These are phyloP conservation scores for Diddensiella transvaalensis DNA, from an alignment of 805 yeast species.

Conservation along the genomic window DNA sequence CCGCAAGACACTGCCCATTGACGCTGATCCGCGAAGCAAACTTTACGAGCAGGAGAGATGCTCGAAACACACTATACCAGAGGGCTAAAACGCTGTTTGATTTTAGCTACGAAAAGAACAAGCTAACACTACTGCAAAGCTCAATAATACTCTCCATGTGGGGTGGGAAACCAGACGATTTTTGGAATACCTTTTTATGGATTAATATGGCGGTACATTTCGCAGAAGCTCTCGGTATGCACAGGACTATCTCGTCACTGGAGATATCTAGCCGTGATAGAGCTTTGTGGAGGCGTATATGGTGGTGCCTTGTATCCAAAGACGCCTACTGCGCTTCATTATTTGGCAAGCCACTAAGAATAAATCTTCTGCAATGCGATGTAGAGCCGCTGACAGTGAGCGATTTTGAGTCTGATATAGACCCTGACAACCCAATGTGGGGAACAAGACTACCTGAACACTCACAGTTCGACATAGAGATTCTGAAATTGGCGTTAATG, in stretches of 20 bases:
- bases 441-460: conserved; percentile 2
- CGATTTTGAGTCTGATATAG: conserved; percentile 13
- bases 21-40: conserved; percentile 9
- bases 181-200: conserved; percentile 15
- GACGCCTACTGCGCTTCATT: conserved; percentile 14
- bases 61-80: conserved; percentile 10
- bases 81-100: conserved; percentile 13
- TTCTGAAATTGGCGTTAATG: conserved; percentile 2
- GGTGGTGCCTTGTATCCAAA: conserved; percentile 18
- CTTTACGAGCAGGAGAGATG: conserved; percentile 7
- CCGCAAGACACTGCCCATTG: conserved; percentile 12
- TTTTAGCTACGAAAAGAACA: conserved; percentile 6
- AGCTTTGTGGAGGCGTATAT: conserved; percentile 8
- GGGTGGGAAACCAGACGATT: conserved; percentile 14
- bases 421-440: conserved; percentile 4
- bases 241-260: conserved; percentile 8
- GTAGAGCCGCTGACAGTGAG: conserved; percentile 14
- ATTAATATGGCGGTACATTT: conserved; percentile 9
- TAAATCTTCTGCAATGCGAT: conserved; percentile 13
- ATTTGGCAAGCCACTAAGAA: conserved; percentile 16
- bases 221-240: conserved; percentile 18
- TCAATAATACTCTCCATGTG: conserved; percentile 8
- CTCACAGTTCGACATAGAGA: conserved; percentile 4
- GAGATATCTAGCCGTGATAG: conserved; percentile 7
- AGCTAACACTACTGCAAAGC: conserved; percentile 10